Base-by-base conservation (phyloP, 352 stramenopile genomes). In the Globisporangium takayamanum region DNA sequence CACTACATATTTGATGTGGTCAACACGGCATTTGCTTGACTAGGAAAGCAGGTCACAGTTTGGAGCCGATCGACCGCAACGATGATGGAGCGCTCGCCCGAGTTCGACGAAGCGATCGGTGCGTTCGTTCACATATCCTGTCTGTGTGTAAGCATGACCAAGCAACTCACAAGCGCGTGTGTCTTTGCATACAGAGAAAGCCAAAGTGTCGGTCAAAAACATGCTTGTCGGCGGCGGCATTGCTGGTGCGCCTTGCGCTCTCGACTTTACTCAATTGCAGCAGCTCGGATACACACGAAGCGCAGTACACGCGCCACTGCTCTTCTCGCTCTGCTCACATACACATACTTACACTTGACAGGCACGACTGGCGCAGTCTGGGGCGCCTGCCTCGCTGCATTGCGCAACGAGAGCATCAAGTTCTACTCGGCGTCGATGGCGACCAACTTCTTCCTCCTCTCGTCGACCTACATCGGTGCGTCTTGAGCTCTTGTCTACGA, bases 341-440 rank as follows among this genome's bases (percentile, higher is more conserved):
- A 25, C 16, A 5, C 12, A 36, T 11, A 18, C n/a, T 36, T 37
- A 26, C 36, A n/a, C 46, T n/a, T 36, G 16, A 14, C 37, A 87
- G 77, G 83, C 4, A 50, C 71, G 1, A 70, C 70, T 6, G 85
- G 85, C 44, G 85, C 79, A 2, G 70, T 70, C 5, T 76, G 72
- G 58, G 85, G 85, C 28, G 78, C 69, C 6, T 69, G 74, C 26
- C 68, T 94, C 20, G 85, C 85, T 2, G 73, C 75, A 22, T 50
- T 89, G 30, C 80, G 85, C 46, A 87, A 89, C 42, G 78, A 94
- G 44, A 92, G 76, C 54, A 70, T 89, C 53, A 75, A 72, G 59
- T 94, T 94, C 54, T 94, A 91, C 62, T 66, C 85, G 18, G 78
- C 85, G 12, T 90, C 83, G 25, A 90, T 94, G 77, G 83, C 80